phyloP scores from a whole-genome alignment of 2,329 filamentous ascomycete genomes.

The Colletotrichum brevisporum region DNA sequence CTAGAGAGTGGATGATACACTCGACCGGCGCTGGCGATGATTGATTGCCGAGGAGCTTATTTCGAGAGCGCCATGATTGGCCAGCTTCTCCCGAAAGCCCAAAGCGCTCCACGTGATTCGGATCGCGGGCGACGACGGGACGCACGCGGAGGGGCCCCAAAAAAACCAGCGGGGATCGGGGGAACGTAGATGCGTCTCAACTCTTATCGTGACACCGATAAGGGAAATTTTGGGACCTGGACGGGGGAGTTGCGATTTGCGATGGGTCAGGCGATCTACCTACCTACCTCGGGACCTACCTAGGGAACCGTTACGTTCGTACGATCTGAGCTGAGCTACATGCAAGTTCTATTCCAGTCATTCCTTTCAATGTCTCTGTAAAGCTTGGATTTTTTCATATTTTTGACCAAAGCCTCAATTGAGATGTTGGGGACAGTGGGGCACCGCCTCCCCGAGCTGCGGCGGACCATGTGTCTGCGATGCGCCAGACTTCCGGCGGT shows the following conservation, averaged over 20 bases:
- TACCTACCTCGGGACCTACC: neutral
- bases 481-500: slow-evolving; percentile 29
- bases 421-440: slow-evolving; percentile 36
- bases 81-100: slow-evolving; percentile 34
- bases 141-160: too few species aligned
- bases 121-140: slow-evolving; percentile 22
- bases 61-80: slow-evolving; percentile 62
- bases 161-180: slow-evolving; percentile 5
- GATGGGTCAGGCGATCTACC: neutral
- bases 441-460: slow-evolving; percentile 31
- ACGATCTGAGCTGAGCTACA: slow-evolving; percentile 5
- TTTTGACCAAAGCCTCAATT: neutral
- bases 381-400: neutral
- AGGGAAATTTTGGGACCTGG: slow-evolving; percentile 39
- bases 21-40: slow-evolving; percentile 36
- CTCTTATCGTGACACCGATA: slow-evolving; percentile 33
- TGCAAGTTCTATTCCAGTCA: neutral
- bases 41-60: slow-evolving; percentile 63
- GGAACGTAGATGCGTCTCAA: slow-evolving; percentile 10
- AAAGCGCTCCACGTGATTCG: slow-evolving; percentile 38
- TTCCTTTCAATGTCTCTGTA: slow-evolving; percentile 25
- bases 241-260: neutral
- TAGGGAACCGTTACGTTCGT: neutral
- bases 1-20: slow-evolving; percentile 48
- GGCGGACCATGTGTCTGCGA: slow-evolving; percentile 34